Conservation (phyloP, 2,329 filamentous ascomycete genomes). For the Didymella glomerata region DNA sequence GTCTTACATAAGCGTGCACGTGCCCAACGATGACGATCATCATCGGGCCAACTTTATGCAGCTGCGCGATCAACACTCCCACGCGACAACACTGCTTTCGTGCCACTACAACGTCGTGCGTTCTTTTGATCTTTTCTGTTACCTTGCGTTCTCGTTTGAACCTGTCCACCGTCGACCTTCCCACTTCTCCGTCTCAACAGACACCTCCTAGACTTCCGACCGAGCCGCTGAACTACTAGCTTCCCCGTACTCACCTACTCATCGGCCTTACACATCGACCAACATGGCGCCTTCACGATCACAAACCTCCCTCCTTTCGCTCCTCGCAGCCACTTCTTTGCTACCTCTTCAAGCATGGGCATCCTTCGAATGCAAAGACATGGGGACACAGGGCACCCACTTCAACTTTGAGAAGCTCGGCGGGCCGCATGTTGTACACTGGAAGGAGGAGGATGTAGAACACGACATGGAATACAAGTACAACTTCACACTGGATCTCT, state of each 20-base stretch:
- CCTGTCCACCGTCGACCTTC: too few species aligned
- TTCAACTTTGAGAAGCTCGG: slow-evolving; percentile 72
- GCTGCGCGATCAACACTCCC: slow-evolving; percentile 9
- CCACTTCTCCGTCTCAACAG: not conserved
- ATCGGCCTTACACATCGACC: slow-evolving; percentile 22
- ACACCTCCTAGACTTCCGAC: slow-evolving; percentile 5
- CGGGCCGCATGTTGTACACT: slow-evolving; percentile 74
- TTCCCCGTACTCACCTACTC: slow-evolving; percentile 8
- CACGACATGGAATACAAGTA: slow-evolving; percentile 70
- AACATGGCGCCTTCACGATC: slow-evolving; percentile 44
- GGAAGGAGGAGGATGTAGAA: slow-evolving; percentile 52
- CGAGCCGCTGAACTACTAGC: slow-evolving; percentile 6
- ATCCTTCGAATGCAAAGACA: slow-evolving; percentile 67
- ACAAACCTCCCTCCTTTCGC: slow-evolving; percentile 33
- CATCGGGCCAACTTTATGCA: slow-evolving; percentile 24
- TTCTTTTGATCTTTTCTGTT: slow-evolving; percentile 5
- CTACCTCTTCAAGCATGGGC: slow-evolving; percentile 39
- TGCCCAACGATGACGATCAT: slow-evolving; percentile 17
- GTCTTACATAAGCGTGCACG: slow-evolving; percentile 21
- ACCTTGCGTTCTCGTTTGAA: slow-evolving; percentile 3
- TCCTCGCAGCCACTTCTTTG: slow-evolving; percentile 37
- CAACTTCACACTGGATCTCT: slow-evolving; percentile 84
- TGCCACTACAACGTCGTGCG: slow-evolving; percentile 16
- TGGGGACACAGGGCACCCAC: slow-evolving; percentile 65
- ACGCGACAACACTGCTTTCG: slow-evolving; percentile 24